These are phyloP conservation scores for Cyberlindnera misumaiensis DNA, from an alignment of 805 yeast genomes.

Conservation along the genomic window DNA sequence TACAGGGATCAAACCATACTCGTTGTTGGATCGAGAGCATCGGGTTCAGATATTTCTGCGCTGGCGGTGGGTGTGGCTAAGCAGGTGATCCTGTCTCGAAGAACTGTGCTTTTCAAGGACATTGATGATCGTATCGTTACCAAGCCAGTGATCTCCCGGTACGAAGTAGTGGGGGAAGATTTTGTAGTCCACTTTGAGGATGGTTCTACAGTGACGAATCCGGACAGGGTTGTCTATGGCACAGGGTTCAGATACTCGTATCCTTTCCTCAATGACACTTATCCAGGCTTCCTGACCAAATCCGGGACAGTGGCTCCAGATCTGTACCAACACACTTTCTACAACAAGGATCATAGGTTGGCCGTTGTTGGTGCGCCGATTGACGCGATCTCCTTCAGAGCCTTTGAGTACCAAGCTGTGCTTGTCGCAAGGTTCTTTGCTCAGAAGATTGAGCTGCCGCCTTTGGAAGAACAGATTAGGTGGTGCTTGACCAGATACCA, in stretches of 20 bases:
- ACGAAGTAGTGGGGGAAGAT: slow-evolving; percentile 24
- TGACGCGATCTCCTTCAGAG: slow-evolving; percentile 34
- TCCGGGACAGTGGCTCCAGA: slow-evolving; percentile 23
- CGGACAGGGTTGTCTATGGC: slow-evolving; percentile 55
- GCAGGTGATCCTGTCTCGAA: slow-evolving; percentile 28
- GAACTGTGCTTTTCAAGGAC: slow-evolving; percentile 21
- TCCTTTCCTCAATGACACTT: slow-evolving; percentile 40
- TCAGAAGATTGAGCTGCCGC: slow-evolving; percentile 27
- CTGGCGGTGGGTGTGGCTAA: slow-evolving; percentile 3
- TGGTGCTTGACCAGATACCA: slow-evolving; percentile 27
- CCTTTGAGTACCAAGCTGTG: slow-evolving; percentile 36
- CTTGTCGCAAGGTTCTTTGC: slow-evolving; percentile 28
- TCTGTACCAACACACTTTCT: slow-evolving; percentile 29
- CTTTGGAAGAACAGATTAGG: slow-evolving; percentile 22
- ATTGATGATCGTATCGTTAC: slow-evolving; percentile 11
- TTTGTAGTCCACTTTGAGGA: slow-evolving; percentile 34
- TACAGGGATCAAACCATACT: slow-evolving; percentile 32
- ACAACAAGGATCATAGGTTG: slow-evolving; percentile 27
- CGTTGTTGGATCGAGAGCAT: slow-evolving; percentile 60
- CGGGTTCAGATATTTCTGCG: slow-evolving; percentile 33
- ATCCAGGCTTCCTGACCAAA: slow-evolving; percentile 23
- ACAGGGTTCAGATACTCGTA: slow-evolving; percentile 61
- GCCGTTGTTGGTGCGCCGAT: slow-evolving; percentile 31
- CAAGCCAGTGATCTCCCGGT: slow-evolving; percentile 30
- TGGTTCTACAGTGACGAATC: slow-evolving; percentile 33